phyloP scores from a whole-genome alignment of 306 rosid species.

The Corylus americana region DNA sequence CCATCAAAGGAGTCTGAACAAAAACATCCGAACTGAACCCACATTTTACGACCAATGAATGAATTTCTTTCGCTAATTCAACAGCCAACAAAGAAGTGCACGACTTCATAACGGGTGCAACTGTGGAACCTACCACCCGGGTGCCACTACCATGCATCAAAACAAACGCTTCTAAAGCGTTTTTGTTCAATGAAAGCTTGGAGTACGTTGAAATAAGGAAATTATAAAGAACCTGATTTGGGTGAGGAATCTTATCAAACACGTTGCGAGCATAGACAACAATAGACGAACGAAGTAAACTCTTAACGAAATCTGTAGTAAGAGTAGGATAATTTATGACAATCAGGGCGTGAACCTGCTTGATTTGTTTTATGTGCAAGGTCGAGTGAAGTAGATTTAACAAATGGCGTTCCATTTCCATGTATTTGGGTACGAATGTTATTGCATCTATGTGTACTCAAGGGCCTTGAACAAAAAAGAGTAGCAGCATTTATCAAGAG shows the following conservation, averaged over 20 bases:
- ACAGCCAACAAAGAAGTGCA: neutral
- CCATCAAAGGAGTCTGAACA: constrained; percentile 9
- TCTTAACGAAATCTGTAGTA: neutral
- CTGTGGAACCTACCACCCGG: neutral
- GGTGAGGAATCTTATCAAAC: constrained; percentile 2
- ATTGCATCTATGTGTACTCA: neutral
- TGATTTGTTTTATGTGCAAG: neutral
- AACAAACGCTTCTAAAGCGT: neutral
- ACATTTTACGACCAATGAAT: neutral
- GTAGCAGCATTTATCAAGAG: neutral
- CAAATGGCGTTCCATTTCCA: neutral
- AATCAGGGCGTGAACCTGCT: too few relatives aligned
- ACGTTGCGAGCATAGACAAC: neutral
- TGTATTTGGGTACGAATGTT: neutral
- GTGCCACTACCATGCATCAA: constrained; percentile 5
- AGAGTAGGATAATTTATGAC: too few relatives aligned
- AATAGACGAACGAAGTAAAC: neutral
- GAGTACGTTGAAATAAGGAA: neutral
- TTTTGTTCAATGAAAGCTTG: neutral
- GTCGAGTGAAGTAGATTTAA: neutral
- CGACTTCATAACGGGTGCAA: neutral
- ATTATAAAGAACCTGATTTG: neutral
- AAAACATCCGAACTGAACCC: neutral
- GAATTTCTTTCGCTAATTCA: constrained; percentile 2
- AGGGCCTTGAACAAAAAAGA: neutral